Evolutionary conservation across 2,329 filamentous ascomycete species (phyloP).

Genomic region (Lachnellula occidentalis): DNA sequence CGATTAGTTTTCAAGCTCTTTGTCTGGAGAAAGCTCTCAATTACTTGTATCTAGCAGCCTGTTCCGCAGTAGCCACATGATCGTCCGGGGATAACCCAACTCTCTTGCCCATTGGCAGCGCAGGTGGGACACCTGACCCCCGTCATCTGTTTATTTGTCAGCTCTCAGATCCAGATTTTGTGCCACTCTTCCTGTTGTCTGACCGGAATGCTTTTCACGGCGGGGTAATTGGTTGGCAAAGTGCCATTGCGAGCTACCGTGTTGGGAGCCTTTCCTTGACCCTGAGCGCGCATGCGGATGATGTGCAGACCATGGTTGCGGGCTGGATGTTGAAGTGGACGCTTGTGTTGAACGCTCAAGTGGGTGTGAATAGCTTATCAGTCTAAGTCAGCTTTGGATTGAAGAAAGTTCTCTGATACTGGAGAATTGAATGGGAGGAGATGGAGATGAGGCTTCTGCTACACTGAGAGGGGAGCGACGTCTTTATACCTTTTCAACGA

Average conservation of each 20-base stretch:
- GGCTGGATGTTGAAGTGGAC: not conserved
- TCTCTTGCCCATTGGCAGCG: conserved; percentile 43
- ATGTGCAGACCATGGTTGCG: conserved; percentile 11
- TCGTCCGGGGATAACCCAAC: conserved; percentile 51
- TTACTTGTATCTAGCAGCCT: conserved; percentile 17
- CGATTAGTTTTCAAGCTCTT: conserved; percentile 3
- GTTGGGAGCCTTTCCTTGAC: not conserved
- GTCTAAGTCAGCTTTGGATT: not conserved
- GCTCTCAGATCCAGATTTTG: not conserved
- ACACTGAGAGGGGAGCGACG: not conserved
- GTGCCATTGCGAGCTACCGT: conserved; percentile 5
- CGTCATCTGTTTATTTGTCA: conserved; percentile 34
- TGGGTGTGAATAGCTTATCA: not conserved
- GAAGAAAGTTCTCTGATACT: not conserved
- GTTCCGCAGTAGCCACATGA: conserved; percentile 47
- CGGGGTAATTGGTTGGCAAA: conserved; percentile 3
- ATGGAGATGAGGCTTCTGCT: not conserved
- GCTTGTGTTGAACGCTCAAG: not conserved
- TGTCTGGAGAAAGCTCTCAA: not conserved
- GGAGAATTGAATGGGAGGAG: not conserved
- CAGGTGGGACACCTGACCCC: conserved; percentile 50
- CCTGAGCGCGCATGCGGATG: conserved; percentile 1
- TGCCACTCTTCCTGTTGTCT: not conserved
- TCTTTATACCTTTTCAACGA: conserved; percentile 13
- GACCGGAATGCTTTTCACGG: conserved; percentile 18